Evolutionary conservation across 2,329 filamentous ascomycete genomes (phyloP).

Genomic region (Chaetoscypha palmicola): DNA sequence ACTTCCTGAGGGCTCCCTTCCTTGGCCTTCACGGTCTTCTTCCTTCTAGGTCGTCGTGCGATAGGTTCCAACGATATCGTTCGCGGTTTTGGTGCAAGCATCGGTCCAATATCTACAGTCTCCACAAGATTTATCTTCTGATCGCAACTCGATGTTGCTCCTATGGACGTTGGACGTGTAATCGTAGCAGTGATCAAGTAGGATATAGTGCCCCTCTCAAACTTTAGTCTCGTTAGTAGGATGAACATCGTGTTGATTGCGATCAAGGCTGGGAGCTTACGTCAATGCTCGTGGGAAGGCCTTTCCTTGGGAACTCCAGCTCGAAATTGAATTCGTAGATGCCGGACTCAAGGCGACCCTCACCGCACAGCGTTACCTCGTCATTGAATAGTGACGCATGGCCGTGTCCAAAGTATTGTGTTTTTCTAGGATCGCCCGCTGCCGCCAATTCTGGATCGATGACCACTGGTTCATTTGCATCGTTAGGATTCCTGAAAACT

Average conservation of each 20-base stretch:
- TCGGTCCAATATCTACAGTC: slow-evolving; percentile 72
- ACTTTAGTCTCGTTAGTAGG: slow-evolving; percentile 48
- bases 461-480: slow-evolving; percentile 41
- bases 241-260: too few species aligned
- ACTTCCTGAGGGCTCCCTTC: slow-evolving; percentile 16
- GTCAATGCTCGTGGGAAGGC: slow-evolving; percentile 86
- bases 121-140: slow-evolving; percentile 74
- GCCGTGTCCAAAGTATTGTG: slow-evolving; percentile 65
- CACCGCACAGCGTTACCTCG: slow-evolving; percentile 71
- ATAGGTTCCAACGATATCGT: slow-evolving; percentile 85
- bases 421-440: slow-evolving; percentile 33
- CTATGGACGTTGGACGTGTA: slow-evolving; percentile 80
- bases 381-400: slow-evolving; percentile 78
- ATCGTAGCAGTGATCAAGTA: slow-evolving; percentile 88
- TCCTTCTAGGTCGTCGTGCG: slow-evolving; percentile 57
- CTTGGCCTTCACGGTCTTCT: slow-evolving; percentile 21
- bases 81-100: slow-evolving; percentile 67
- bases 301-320: slow-evolving; percentile 59
- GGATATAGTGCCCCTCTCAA: slow-evolving; percentile 87
- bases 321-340: slow-evolving; percentile 76
- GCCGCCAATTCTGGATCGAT: slow-evolving; percentile 31
- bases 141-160: slow-evolving; percentile 72
- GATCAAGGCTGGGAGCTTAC: slow-evolving; percentile 45
- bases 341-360: slow-evolving; percentile 66
- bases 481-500: slow-evolving; percentile 62